Base-by-base conservation (phyloP, 108 stramenopile species). In the Skeletonema costatum region DNA sequence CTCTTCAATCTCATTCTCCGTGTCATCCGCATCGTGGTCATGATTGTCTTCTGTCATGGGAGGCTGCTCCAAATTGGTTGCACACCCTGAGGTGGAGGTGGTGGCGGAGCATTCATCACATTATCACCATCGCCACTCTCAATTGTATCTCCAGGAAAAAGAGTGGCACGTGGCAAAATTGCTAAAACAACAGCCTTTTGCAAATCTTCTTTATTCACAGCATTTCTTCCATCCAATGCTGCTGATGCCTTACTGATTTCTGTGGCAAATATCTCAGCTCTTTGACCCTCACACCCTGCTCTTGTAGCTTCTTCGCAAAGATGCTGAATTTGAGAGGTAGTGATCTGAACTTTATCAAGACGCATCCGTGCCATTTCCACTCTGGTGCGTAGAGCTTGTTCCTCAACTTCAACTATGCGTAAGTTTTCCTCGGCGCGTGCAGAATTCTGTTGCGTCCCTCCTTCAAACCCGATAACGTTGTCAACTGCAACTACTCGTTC, bases 181-280 rank as follows among this genome's bases (percentile, higher is more conserved):
- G 85, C 84, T n/a, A 93, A 77, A 42, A 85, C 75, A 2, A 87
- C 89, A 32, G 89, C 89, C 48, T 74, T 68, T 41, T 82, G 70
- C 2, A 86, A 66, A 67, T 86, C 86, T 11, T 86, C 79, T 9
- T 78, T 60, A 56, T 39, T 75, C 11, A 90, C 85, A 25, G 56
- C 32, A 6, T 1, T 82, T 56, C 85, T 73, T 42, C 87, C 88
- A 60, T 80, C 87, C 39, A 91, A 60, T 17, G 92, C 92, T n/a
- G 92, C 92, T 46, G 76, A 83, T 29, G 92, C 88, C 41, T 82
- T 74, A 10, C 89, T 89, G 12, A 87, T 88, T 67, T 88, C 73
- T 32, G 88, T 73, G 2, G 90, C 90, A 75, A 90, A 90, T 46
- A 93, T 90, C 61, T 93, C 92, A 7, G 88, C 92, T 44, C 92